Evolutionary conservation across 2,329 filamentous ascomycete genomes (phyloP), one percentile per base, ranked within the genome.

Genomic region (Hymenoscyphus fructigenus): DNA sequence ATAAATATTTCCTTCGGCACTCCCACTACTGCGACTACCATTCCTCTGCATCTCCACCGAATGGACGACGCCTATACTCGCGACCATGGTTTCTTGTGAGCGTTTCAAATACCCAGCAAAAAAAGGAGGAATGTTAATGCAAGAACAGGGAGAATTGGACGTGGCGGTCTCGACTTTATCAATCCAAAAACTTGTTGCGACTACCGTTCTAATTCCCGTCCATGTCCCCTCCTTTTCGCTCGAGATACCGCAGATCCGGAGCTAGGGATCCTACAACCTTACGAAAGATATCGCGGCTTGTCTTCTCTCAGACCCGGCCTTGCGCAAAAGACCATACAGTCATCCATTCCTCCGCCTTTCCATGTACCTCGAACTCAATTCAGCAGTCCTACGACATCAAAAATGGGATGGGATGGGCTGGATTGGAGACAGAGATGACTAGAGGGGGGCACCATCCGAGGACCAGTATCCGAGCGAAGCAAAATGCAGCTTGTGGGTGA

Each of bases 1-100:
- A 66, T 74, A 74, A 17, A 6, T 26, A n/a, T n/a, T 23, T 6
- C n/a, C 44, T 3, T 20, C 41, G 14, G 14, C 38, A 23, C 12
- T 15, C 4, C 10, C 32, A 3, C 36, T n/a, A 36, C 23, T 17
- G 26, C n/a, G 23, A 17, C 56, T n/a, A 28, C 20, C 20, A n/a
- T 28, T 28, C n/a, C n/a, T n/a, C n/a, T n/a, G n/a, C 3, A 44
- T 17, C 2, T 47, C 32, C 4, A 28, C 15, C 23, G 47, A 56
- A 50, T 50, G n/a, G n/a, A n/a, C 20, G 34, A 38, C n/a, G 60
- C 26, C 12, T 15, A 15, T 57, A 32, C 15, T 36, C 9, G 34
- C 7, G 36, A 28, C 36, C 60, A 62, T 62, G 38, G 3, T 58
- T 53, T 50, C 28, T 58, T 15, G 17, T 50, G 12, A n/a, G 29